phyloP scores from a whole-genome alignment of 2,329 filamentous ascomycete species.

The Coniochaeta hoffmannii region DNA sequence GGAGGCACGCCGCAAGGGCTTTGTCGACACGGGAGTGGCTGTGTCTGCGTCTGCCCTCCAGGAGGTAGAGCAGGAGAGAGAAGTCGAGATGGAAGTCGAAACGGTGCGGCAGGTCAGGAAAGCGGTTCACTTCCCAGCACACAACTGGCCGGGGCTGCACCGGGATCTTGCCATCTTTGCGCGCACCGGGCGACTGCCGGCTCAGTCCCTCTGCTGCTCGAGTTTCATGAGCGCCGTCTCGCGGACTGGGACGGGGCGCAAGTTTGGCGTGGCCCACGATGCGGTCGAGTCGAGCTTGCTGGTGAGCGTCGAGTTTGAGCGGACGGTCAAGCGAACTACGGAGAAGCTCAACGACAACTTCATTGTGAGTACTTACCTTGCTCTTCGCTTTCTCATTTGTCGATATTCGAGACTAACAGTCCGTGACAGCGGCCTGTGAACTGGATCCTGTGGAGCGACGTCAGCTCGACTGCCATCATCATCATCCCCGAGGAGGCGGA shows the following conservation, averaged over 20 bases:
- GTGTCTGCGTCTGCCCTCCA: conserved; percentile 43
- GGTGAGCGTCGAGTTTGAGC: conserved; percentile 37
- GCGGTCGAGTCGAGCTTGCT: conserved; percentile 20
- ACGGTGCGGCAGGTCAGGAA: conserved; percentile 46
- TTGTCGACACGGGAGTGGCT: conserved; percentile 30
- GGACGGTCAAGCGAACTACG: conserved; percentile 29
- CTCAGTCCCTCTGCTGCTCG: conserved; percentile 27
- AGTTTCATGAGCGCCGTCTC: conserved; percentile 34
- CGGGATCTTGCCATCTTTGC: conserved; percentile 37
- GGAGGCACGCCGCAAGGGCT: conserved; percentile 17
- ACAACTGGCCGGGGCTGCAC: conserved; percentile 38
- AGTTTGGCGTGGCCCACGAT: conserved; percentile 18
- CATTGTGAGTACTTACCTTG: conserved; percentile 16
- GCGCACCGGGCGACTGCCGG: conserved; percentile 32
- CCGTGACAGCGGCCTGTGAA: conserved; percentile 39
- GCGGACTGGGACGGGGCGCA: conserved; percentile 24
- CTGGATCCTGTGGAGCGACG: conserved; percentile 53
- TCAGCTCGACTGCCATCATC: conserved; percentile 41
- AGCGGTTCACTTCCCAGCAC: conserved; percentile 28
- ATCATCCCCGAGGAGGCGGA: conserved; percentile 59
- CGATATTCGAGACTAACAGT: conserved; percentile 7
- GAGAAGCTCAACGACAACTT: conserved; percentile 24
- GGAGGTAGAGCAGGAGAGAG: conserved; percentile 53
- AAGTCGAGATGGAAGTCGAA: conserved; percentile 52
- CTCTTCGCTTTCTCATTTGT: neutral